These are phyloP conservation scores for Croton setiger DNA, from an alignment of 441 rosid genomes.

Conservation along the genomic window DNA sequence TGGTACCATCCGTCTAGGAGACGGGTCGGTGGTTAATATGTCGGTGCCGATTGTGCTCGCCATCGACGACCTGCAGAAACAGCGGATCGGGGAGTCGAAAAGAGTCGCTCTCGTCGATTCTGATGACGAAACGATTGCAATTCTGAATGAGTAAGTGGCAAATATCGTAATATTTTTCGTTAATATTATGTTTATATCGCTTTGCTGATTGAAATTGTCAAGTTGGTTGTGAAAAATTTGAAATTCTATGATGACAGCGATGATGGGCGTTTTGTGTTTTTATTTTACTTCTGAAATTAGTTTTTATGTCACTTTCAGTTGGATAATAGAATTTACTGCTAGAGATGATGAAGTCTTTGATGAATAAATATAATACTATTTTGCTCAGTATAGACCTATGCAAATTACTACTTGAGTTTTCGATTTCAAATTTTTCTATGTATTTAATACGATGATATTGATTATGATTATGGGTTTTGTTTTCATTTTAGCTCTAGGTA, in stretches of 20 bases:
- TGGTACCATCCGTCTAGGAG: constrained; percentile 79
- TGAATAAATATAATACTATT: neutral
- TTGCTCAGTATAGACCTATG: neutral
- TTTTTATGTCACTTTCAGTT: neutral
- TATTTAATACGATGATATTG: neutral
- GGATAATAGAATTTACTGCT: neutral
- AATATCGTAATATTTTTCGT: too few relatives aligned
- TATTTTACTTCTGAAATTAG: neutral
- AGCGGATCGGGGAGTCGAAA: constrained; percentile 54
- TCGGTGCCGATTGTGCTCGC: constrained; percentile 91
- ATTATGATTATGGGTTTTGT: neutral
- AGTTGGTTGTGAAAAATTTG: neutral
- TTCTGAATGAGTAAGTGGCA: constrained; percentile 68
- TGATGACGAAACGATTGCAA: constrained; percentile 55
- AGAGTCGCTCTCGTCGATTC: constrained; percentile 72
- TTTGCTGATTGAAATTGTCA: neutral
- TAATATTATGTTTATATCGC: neutral
- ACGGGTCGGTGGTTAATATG: constrained; percentile 91
- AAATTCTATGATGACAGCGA: neutral
- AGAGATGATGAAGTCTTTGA: neutral
- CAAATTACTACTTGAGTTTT: neutral
- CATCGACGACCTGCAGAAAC: constrained; percentile 69
- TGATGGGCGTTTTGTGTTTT: neutral
- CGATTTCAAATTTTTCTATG: neutral
- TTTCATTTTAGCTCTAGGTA: neutral